A percentile compares a stretch with the other conserved stretches of the same genome.
Evolutionary conservation across 768 basidiomycete species (phyloP).

Genomic region (Xerocomus spinulosus): DNA sequence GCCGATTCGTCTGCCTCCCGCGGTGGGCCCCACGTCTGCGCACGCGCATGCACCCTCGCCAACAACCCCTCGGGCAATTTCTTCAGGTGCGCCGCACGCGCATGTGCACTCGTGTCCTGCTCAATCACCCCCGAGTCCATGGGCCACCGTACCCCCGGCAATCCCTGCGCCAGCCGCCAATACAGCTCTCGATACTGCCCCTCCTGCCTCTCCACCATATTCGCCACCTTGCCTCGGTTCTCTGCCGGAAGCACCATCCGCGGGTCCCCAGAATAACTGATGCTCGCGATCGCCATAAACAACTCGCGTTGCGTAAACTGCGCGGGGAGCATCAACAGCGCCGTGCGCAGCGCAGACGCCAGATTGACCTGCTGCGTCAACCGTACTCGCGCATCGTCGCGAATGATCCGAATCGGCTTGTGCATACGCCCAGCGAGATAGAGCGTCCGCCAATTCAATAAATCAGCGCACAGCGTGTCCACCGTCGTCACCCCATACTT

Average conservation of each 20-base stretch:
- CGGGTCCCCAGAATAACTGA: conserved; percentile 87
- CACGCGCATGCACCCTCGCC: conserved; percentile 42
- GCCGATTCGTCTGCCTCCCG: conserved; percentile 65
- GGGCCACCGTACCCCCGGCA: conserved; percentile 79
- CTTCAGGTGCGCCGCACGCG: conserved; percentile 66
- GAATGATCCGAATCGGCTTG: conserved; percentile 91
- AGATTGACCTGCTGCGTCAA: conserved; percentile 93
- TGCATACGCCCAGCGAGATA: conserved; percentile 97
- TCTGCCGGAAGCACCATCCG: conserved; percentile 94
- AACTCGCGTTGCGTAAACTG: conserved; percentile 77
- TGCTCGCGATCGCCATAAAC: conserved; percentile 79
- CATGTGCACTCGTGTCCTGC: conserved; percentile 70
- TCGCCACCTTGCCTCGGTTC: conserved; percentile 90
- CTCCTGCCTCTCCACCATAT: conserved; percentile 82
- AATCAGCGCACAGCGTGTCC: conserved; percentile 82
- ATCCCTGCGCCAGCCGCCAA: conserved; percentile 66
- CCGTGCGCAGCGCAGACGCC: conserved; percentile 83
- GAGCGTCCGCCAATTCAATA: conserved; percentile 88
- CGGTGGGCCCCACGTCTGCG: conserved; percentile 29
- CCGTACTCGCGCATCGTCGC: conserved; percentile 87
- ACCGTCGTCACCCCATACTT: conserved; percentile 97
- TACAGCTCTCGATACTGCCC: conserved; percentile 87
- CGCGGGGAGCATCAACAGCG: conserved; percentile 81
- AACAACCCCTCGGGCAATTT: conserved; percentile 74
- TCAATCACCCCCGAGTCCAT: conserved; percentile 46